Evolutionary conservation across 257 asterid species (phyloP).

Genomic region (Gynochthodes officinalis): DNA sequence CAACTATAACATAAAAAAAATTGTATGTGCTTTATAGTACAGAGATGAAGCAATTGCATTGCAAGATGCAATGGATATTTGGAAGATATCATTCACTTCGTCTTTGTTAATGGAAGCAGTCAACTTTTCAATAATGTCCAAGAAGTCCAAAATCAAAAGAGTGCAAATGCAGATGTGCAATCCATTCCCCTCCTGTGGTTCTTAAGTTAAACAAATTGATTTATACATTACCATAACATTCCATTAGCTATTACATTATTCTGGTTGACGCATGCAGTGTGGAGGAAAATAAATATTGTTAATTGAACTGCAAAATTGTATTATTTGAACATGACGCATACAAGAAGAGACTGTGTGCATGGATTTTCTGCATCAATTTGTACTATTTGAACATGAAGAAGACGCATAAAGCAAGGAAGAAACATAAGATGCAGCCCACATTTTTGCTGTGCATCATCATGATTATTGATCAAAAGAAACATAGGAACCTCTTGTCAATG

Average conservation of each 20-base stretch:
- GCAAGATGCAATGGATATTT: neutral
- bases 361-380: neutral
- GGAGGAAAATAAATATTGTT: neutral
- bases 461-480: slow-evolving; percentile 6
- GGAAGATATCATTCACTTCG: neutral
- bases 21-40: neutral
- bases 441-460: neutral
- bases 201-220: neutral
- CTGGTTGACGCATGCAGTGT: neutral
- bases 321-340: neutral
- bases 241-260: neutral
- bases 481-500: slow-evolving; percentile 31
- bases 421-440: neutral
- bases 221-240: neutral
- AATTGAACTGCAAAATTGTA: neutral
- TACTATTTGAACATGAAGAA: neutral
- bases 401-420: neutral
- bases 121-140: neutral
- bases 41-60: neutral
- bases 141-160: neutral
- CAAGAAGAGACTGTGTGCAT: neutral
- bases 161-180: neutral
- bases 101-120: neutral
- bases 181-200: neutral
- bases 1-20: neutral